These are phyloP conservation scores for Exophiala viscosa DNA, from an alignment of 2,329 filamentous ascomycete species.

Conservation along the genomic window DNA sequence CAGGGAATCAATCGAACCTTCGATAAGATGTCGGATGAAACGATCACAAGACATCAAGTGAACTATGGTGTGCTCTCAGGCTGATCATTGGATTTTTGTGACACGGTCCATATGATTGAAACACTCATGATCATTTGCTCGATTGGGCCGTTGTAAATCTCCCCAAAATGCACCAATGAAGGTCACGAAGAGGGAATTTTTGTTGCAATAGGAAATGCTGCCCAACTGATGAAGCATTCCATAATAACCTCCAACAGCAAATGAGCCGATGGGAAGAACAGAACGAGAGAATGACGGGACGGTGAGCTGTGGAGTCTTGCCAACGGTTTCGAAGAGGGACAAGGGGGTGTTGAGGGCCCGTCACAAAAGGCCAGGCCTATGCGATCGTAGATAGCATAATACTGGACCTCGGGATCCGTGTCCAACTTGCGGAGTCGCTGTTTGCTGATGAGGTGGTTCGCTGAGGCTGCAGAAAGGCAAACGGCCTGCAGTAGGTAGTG, in stretches of 20 bases:
- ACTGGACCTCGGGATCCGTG: not conserved
- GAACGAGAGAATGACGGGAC: not conserved
- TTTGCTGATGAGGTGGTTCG: not conserved
- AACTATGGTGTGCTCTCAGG: too few relatives aligned
- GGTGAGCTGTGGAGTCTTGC: not conserved
- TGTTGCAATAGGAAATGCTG: constrained; percentile 5
- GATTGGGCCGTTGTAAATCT: not conserved
- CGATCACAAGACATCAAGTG: too few relatives aligned
- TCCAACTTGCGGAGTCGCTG: too few relatives aligned
- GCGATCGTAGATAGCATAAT: not conserved
- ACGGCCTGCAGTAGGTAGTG: too few relatives aligned
- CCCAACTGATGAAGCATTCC: constrained; percentile 15
- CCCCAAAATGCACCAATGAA: constrained; percentile 9
- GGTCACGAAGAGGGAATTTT: not conserved
- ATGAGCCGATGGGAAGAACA: not conserved
- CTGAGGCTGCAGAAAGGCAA: constrained; percentile 1
- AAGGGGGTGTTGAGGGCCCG: not conserved
- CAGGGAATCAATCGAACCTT: too few relatives aligned
- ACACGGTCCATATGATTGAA: too few relatives aligned
- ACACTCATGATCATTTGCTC: not conserved
- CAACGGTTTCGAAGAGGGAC: not conserved
- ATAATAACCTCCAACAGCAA: not conserved
- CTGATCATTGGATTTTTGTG: too few relatives aligned
- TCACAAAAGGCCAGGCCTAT: not conserved
- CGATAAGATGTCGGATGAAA: too few relatives aligned